These are phyloP conservation scores for Carex myosuroides DNA, from an alignment of 176 grass and related monocot species.

Conservation along the genomic window DNA sequence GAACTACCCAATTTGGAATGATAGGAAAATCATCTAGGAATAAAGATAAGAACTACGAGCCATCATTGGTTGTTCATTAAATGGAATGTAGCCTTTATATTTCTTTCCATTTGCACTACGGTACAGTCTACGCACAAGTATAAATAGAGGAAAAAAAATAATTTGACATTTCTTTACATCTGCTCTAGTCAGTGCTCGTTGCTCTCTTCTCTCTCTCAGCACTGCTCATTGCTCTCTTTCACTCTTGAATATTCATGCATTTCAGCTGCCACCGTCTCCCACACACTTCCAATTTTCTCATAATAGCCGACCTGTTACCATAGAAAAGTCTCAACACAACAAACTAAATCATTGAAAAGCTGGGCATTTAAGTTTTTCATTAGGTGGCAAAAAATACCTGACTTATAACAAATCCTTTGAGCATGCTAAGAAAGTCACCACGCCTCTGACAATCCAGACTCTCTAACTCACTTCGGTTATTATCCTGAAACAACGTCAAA, in stretches of 20 bases:
- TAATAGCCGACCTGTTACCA: constrained; percentile 67
- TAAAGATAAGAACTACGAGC: neutral
- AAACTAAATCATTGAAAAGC: neutral
- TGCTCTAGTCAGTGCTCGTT: neutral
- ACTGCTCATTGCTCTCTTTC: neutral
- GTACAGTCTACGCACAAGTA: neutral
- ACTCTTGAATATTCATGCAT: constrained; percentile 53
- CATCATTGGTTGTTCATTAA: neutral
- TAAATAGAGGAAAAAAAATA: neutral
- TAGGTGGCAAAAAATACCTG: constrained; percentile 45
- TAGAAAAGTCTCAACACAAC: neutral
- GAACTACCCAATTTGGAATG: neutral
- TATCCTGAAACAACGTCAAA: constrained; percentile 46
- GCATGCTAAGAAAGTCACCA: constrained; percentile 75
- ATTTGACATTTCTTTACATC: neutral
- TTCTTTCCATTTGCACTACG: neutral
- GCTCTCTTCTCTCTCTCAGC: constrained; percentile 6
- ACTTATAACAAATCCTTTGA: constrained; percentile 85
- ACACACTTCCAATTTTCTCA: constrained; percentile 81
- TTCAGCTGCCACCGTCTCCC: constrained; percentile 76
- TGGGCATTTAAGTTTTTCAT: neutral
- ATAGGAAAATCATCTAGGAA: neutral
- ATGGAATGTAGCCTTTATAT: neutral
- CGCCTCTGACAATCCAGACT: constrained; percentile 71
- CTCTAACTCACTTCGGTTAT: constrained; percentile 74